Evolutionary conservation across 2,329 filamentous ascomycete genomes (phyloP).

Genomic region (Exophiala mesophila): DNA sequence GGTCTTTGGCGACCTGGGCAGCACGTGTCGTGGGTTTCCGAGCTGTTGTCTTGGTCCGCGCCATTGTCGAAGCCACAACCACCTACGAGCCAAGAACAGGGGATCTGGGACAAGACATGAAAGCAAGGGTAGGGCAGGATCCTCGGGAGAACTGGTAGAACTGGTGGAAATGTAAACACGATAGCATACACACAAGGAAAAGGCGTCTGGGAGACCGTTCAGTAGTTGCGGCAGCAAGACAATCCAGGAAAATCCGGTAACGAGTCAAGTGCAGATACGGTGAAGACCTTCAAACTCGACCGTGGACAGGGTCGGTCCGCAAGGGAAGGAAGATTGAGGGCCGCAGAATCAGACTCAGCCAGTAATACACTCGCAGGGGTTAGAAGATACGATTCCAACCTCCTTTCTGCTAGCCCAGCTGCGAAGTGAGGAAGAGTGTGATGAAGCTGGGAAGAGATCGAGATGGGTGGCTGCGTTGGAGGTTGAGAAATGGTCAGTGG

Average conservation of each 20-base stretch:
- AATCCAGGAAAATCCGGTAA: background rate
- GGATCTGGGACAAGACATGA: conserved; percentile 10
- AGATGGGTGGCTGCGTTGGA: background rate
- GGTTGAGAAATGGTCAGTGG: background rate
- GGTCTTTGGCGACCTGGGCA: conserved; percentile 28
- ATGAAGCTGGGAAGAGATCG: background rate
- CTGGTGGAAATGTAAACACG: background rate
- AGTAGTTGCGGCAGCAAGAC: background rate
- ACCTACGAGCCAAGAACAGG: conserved; percentile 14
- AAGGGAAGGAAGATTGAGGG: too few relatives aligned
- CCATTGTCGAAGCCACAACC: conserved; percentile 10
- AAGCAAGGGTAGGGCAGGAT: conserved; percentile 2
- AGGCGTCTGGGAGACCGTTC: background rate
- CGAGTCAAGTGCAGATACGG: background rate
- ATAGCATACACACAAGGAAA: background rate
- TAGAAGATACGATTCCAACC: too few relatives aligned
- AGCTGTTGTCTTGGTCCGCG: conserved; percentile 14
- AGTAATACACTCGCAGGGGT: too few relatives aligned
- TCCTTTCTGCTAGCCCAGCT: too few relatives aligned
- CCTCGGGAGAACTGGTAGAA: conserved; percentile 4
- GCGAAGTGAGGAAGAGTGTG: background rate
- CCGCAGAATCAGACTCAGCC: too few relatives aligned
- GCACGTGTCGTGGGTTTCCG: conserved; percentile 15
- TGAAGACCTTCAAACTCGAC: too few relatives aligned
- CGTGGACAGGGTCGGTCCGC: too few relatives aligned